A percentile compares a stretch with the other conserved stretches of the same genome.
phyloP scores from a whole-genome alignment of 805 yeast species.

The Candida sanyiensis region DNA sequence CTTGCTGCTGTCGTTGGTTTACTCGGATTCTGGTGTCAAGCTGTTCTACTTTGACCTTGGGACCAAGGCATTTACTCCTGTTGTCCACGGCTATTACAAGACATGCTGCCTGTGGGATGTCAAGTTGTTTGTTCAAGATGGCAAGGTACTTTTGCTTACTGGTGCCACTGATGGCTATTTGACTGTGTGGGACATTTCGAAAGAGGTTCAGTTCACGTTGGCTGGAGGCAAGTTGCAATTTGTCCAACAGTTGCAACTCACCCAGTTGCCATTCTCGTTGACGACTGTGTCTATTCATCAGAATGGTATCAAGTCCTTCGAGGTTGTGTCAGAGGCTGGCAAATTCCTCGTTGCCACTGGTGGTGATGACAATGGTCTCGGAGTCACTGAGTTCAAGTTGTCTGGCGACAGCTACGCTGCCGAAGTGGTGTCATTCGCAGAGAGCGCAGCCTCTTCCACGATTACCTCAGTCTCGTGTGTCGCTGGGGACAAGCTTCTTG shows the following conservation, averaged over 20 bases:
- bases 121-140: slow-evolving; percentile 34
- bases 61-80: slow-evolving; percentile 34
- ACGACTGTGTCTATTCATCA: slow-evolving; percentile 63
- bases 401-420: slow-evolving; percentile 23
- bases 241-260: neutral
- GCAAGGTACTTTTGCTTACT: slow-evolving; percentile 36
- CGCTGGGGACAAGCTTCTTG: slow-evolving; percentile 35
- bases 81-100: slow-evolving; percentile 50
- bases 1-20: slow-evolving; percentile 60
- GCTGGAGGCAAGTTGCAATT: slow-evolving; percentile 9
- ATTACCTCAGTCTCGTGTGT: slow-evolving; percentile 56
- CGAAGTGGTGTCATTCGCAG: slow-evolving; percentile 30
- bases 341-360: slow-evolving; percentile 54
- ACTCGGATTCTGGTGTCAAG: slow-evolving; percentile 77
- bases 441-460: slow-evolving; percentile 79
- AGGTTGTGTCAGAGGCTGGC: slow-evolving; percentile 19
- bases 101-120: slow-evolving; percentile 75
- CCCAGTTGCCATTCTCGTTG: slow-evolving; percentile 26
- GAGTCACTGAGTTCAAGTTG: slow-evolving; percentile 33
- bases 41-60: slow-evolving; percentile 48
- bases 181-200: slow-evolving; percentile 51
- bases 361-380: slow-evolving; percentile 87
- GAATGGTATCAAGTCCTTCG: slow-evolving; percentile 73
- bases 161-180: slow-evolving; percentile 85
- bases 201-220: slow-evolving; percentile 20